phyloP scores from a whole-genome alignment of 176 grass and related monocot genomes.

The Rhynchospora pubera region DNA sequence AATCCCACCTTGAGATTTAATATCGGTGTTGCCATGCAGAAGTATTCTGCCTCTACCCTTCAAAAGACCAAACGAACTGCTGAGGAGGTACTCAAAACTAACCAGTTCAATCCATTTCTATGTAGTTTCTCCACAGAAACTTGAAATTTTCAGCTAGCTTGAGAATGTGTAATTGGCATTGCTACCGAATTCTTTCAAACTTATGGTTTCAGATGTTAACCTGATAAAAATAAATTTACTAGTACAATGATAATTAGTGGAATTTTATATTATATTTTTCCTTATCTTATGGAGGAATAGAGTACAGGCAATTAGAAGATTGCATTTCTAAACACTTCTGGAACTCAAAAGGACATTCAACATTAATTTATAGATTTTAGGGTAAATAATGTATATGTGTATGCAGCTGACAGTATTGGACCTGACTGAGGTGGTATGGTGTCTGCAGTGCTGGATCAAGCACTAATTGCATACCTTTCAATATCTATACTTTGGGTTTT shows the following conservation, averaged over 20 bases:
- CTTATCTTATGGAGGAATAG: background rate
- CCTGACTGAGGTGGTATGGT: background rate
- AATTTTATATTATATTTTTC: background rate
- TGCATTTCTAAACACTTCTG: background rate
- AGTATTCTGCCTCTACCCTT: slow-evolving; percentile 85
- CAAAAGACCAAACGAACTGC: slow-evolving; percentile 87
- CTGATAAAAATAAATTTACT: background rate
- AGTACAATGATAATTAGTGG: background rate
- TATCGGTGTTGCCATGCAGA: slow-evolving; percentile 92
- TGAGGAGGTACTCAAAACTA: slow-evolving; percentile 51
- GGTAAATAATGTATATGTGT: background rate
- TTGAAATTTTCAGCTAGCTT: background rate
- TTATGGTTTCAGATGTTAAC: background rate
- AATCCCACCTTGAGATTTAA: slow-evolving; percentile 91
- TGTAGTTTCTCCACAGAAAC: background rate
- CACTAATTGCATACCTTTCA: background rate
- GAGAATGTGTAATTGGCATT: background rate
- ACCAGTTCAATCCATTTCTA: background rate
- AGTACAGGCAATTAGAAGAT: background rate
- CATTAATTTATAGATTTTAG: background rate
- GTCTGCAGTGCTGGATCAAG: background rate
- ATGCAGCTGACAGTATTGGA: background rate
- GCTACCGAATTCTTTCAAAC: background rate
- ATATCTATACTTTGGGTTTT: background rate
- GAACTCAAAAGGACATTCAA: background rate